These are phyloP conservation scores for Aspergillus ustus DNA, from an alignment of 2,329 filamentous ascomycete species.

Conservation along the genomic window DNA sequence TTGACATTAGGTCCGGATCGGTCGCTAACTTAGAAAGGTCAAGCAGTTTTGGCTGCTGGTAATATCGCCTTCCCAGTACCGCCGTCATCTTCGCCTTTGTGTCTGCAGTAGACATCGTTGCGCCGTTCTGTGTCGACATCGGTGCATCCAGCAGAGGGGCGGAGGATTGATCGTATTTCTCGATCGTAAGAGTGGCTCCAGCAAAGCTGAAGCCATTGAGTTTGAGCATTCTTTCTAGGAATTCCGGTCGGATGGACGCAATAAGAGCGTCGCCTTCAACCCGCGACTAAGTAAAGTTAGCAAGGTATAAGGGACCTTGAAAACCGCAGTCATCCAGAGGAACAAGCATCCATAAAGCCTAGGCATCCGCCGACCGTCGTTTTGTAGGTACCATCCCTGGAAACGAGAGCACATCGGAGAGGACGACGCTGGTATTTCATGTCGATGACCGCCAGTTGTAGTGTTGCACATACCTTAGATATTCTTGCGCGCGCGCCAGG, in stretches of 20 bases:
- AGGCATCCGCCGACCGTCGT: constrained; percentile 45
- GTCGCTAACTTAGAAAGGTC: constrained; percentile 78
- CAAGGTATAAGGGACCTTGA: constrained; percentile 58
- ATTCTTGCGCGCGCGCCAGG: constrained; percentile 63
- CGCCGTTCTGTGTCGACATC: constrained; percentile 33
- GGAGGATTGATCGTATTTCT: constrained; percentile 50
- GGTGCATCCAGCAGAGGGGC: constrained; percentile 28
- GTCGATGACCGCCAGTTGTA: constrained; percentile 48
- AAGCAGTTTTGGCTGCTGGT: constrained; percentile 72
- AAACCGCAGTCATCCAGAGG: constrained; percentile 44
- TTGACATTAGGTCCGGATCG: constrained; percentile 71
- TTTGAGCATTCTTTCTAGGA: constrained; percentile 67
- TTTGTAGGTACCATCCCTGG: constrained; percentile 47
- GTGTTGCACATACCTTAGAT: constrained; percentile 73
- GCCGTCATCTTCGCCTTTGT: constrained; percentile 70
- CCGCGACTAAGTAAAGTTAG: constrained; percentile 74
- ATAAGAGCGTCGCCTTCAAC: constrained; percentile 71
- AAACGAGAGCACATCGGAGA: constrained; percentile 47
- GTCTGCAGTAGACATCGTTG: constrained; percentile 58
- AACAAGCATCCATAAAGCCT: constrained; percentile 36
- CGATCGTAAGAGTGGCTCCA: constrained; percentile 61
- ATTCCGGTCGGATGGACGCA: constrained; percentile 67
- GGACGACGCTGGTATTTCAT: constrained; percentile 39
- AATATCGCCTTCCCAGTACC: constrained; percentile 77
- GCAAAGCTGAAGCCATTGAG: constrained; percentile 73